These are phyloP conservation scores for Incumbomyces delicatus DNA, from an alignment of 2,329 filamentous ascomycete genomes.

Conservation along the genomic window DNA sequence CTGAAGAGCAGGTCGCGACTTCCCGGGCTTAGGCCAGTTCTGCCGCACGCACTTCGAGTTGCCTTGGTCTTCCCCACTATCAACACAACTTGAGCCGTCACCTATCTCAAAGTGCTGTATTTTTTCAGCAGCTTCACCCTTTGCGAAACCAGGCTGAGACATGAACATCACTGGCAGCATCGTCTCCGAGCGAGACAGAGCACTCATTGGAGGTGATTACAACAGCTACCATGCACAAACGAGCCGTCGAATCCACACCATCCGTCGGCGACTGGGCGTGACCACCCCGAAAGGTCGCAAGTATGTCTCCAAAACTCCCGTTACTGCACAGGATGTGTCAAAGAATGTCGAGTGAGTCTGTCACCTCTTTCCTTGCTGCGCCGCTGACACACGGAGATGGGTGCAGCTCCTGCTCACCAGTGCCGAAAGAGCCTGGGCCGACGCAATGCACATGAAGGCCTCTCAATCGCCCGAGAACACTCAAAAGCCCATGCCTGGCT, in stretches of 20 bases:
- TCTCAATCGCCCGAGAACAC: constrained; percentile 65
- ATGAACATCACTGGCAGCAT: constrained; percentile 92
- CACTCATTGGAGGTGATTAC: constrained; percentile 81
- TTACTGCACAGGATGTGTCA: constrained; percentile 66
- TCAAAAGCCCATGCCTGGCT: constrained; percentile 63
- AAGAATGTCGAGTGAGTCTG: constrained; percentile 62
- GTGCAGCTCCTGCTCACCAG: constrained; percentile 71
- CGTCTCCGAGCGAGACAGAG: constrained; percentile 67
- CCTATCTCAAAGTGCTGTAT: too few relatives aligned
- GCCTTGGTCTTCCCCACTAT: too few relatives aligned
- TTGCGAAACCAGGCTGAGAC: not conserved
- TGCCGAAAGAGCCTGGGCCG: constrained; percentile 85
- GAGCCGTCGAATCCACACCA: constrained; percentile 68
- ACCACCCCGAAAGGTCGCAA: constrained; percentile 79
- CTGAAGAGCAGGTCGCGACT: too few relatives aligned
- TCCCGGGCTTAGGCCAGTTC: too few relatives aligned
- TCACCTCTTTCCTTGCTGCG: not conserved
- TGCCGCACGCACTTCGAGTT: too few relatives aligned
- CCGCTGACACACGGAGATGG: constrained; percentile 45
- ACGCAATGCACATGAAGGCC: constrained; percentile 90
- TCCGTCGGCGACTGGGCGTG: constrained; percentile 75
- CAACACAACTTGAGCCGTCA: too few relatives aligned
- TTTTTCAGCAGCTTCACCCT: too few relatives aligned
- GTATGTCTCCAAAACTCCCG: constrained; percentile 58
- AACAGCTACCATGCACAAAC: constrained; percentile 72